Conservation (phyloP, 352 stramenopile species). For the Phytopythium aichiense region DNA sequence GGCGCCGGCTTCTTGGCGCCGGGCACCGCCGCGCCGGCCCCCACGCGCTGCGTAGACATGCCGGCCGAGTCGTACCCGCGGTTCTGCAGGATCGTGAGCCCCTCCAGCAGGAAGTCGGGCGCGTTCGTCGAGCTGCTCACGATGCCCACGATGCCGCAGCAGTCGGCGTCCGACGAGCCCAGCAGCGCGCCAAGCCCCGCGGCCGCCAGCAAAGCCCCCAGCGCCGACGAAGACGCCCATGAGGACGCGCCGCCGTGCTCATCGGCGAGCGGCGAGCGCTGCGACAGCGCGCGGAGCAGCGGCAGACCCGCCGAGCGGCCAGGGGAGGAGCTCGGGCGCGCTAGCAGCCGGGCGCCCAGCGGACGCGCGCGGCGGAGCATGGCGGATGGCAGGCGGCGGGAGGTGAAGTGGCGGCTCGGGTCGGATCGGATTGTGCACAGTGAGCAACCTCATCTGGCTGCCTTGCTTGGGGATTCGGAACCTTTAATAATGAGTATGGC, state of each 20-base stretch:
- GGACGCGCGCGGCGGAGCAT: conserved; percentile 6
- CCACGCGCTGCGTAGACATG: conserved; percentile 89
- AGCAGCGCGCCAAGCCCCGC: conserved; percentile 13
- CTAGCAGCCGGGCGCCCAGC: neutral
- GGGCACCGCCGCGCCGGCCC: neutral
- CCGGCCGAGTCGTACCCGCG: conserved; percentile 98
- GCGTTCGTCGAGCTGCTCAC: conserved; percentile 65
- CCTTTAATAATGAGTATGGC: neutral
- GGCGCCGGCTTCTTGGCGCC: conserved; percentile 1
- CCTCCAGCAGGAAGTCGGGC: conserved; percentile 80
- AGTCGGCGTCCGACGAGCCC: conserved; percentile 23
- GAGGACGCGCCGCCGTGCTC: neutral
- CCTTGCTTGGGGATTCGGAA: too few relatives aligned
- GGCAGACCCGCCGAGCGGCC: neutral
- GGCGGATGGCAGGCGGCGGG: neutral
- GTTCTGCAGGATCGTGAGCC: conserved; percentile 91
- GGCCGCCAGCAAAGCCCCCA: conserved; percentile 1
- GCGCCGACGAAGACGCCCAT: neutral
- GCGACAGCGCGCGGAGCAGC: neutral
- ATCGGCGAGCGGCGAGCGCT: neutral
- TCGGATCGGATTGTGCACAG: neutral
- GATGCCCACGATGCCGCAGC: conserved; percentile 78
- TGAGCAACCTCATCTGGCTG: too few relatives aligned
- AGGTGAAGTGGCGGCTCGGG: neutral
- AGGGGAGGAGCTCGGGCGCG: neutral